Percentiles rank a stretch among this genome's conserved stretches.
Conservation (phyloP, 257 asterid species). For the Fraxinus pennsylvanica region DNA sequence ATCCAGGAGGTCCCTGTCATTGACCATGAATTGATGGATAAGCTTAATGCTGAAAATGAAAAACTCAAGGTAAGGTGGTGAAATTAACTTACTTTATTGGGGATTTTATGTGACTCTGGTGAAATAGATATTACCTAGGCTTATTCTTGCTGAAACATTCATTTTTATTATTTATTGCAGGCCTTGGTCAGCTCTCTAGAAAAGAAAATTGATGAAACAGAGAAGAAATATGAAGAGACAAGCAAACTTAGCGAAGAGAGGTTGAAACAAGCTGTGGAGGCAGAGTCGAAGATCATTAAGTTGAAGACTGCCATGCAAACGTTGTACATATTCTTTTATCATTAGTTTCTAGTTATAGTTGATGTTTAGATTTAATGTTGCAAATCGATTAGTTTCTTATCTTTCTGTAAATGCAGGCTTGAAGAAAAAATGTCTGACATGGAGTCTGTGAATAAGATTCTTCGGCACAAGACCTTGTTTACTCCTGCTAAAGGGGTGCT, state of each 20-base stretch:
- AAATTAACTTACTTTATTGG: slow-evolving; percentile 21
- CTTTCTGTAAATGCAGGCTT: slow-evolving; percentile 49
- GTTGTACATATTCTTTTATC: slow-evolving; percentile 33
- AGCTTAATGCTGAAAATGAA: slow-evolving; percentile 79
- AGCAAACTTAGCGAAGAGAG: slow-evolving; percentile 88
- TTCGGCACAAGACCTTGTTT: slow-evolving; percentile 72
- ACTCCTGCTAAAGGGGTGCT: slow-evolving; percentile 61
- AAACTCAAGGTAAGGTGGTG: slow-evolving; percentile 62
- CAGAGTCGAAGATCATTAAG: slow-evolving; percentile 86
- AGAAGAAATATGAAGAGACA: slow-evolving; percentile 86
- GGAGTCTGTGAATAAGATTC: slow-evolving; percentile 89
- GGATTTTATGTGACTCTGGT: slow-evolving; percentile 13
- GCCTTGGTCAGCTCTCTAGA: slow-evolving; percentile 80
- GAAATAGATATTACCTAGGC: slow-evolving; percentile 3
- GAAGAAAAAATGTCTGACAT: slow-evolving; percentile 85
- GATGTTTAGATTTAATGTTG: slow-evolving; percentile 19
- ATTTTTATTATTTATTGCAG: slow-evolving; percentile 41
- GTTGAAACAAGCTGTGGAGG: slow-evolving; percentile 87
- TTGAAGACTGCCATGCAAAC: slow-evolving; percentile 80
- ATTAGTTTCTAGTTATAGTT: slow-evolving; percentile 5
- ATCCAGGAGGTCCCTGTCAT: slow-evolving; percentile 86
- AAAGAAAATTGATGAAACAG: slow-evolving; percentile 83
- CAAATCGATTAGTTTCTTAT: background rate
- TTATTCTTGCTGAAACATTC: slow-evolving; percentile 7
- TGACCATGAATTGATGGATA: slow-evolving; percentile 78